These are phyloP conservation scores for Fusarium sp. DNA, from an alignment of 2,329 filamentous ascomycete genomes.

Conservation along the genomic window DNA sequence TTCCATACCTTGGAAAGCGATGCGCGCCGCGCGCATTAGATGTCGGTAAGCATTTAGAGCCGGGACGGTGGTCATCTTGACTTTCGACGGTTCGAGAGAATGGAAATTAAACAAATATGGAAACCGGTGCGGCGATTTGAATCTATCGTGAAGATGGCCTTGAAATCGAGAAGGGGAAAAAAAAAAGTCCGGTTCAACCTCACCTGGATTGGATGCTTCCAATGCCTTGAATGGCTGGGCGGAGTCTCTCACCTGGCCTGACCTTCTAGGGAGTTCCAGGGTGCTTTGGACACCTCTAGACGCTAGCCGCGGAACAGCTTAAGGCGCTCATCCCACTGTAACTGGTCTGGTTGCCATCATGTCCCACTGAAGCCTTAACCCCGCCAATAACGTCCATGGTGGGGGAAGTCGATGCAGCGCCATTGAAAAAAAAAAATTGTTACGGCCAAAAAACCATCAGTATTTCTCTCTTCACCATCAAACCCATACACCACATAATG, in stretches of 20 bases:
- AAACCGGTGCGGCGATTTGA: neutral
- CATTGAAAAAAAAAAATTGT: conserved; percentile 30
- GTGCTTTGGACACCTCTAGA: neutral
- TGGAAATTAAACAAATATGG: too few species aligned
- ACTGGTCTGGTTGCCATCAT: neutral
- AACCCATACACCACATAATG: conserved; percentile 60
- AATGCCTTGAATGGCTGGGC: neutral
- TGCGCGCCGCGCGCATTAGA: conserved; percentile 80
- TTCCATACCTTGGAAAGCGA: conserved; percentile 82
- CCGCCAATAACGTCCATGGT: conserved; percentile 41
- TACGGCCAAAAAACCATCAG: conserved; percentile 27
- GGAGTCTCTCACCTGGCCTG: neutral
- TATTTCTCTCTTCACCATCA: conserved; percentile 35
- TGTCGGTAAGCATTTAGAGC: conserved; percentile 83
- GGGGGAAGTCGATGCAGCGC: conserved; percentile 33
- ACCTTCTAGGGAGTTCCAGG: neutral
- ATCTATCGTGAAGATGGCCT: neutral
- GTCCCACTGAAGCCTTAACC: conserved; percentile 33
- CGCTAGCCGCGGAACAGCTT: neutral
- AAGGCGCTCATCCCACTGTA: conserved; percentile 10
- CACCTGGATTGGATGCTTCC: conserved; percentile 2
- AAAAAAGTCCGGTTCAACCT: conserved; percentile 25
- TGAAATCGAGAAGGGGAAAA: conserved; percentile 15
- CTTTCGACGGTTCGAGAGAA: neutral
- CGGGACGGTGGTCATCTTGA: conserved; percentile 55